phyloP scores from a whole-genome alignment of 805 yeast species.

The Teunomyces gatunensis region DNA sequence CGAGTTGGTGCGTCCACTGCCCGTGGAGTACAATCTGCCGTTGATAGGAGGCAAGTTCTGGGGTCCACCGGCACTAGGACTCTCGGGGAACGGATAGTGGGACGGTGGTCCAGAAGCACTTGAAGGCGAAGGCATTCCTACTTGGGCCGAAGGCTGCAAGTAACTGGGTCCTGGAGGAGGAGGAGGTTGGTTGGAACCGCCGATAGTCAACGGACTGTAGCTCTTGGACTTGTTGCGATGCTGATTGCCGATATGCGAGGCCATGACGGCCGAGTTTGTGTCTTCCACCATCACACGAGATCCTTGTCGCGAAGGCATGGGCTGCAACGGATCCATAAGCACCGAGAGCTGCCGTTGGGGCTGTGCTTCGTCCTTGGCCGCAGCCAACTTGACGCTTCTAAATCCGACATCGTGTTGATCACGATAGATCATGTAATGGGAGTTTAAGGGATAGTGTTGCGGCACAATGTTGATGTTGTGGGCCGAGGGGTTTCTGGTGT shows the following conservation, averaged over 20 bases:
- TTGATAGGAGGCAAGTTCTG: background rate
- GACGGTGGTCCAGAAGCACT: background rate
- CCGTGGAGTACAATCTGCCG: conserved; percentile 4
- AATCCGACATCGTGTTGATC: conserved; percentile 13
- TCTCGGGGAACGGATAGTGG: background rate
- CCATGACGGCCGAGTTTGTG: conserved; percentile 18
- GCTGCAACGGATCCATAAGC: conserved; percentile 38
- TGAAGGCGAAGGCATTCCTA: background rate
- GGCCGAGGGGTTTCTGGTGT: conserved; percentile 13
- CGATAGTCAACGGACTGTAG: conserved; percentile 16
- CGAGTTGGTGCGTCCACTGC: conserved; percentile 16
- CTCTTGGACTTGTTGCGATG: conserved; percentile 13
- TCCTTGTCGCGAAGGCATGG: conserved; percentile 20
- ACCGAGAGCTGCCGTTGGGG: conserved; percentile 37
- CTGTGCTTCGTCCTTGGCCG: conserved; percentile 10
- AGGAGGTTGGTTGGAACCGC: conserved; percentile 5
- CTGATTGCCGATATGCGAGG: conserved; percentile 3
- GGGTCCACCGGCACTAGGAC: background rate
- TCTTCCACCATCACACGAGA: conserved; percentile 7
- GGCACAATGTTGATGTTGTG: conserved; percentile 26
- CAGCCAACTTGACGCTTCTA: conserved; percentile 7
- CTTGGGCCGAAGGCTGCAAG: background rate
- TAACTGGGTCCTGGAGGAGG: background rate
- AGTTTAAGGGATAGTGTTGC: conserved; percentile 35
- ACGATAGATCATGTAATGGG: conserved; percentile 31